These are phyloP conservation scores for Tagetes patula DNA, from an alignment of 129 eudicot species.

Conservation along the genomic window DNA sequence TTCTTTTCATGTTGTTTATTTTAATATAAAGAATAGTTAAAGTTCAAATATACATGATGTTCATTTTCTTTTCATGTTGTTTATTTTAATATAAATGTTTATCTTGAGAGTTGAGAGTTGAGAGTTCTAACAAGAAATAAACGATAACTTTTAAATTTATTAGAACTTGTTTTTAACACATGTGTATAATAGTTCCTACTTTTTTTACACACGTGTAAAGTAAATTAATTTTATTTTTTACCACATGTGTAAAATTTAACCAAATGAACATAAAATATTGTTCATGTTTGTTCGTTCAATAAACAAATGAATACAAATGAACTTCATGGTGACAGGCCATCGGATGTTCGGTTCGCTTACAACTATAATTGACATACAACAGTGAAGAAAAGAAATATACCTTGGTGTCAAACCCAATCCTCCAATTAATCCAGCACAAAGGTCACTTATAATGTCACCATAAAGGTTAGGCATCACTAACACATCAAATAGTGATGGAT, in stretches of 20 bases:
- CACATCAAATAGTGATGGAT: constrained; percentile 88
- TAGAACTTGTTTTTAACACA: too few species aligned
- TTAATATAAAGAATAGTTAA: not conserved
- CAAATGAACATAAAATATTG: not conserved
- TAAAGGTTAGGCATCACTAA: constrained; percentile 91
- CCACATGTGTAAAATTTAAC: too few species aligned
- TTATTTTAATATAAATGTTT: too few species aligned
- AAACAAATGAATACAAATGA: too few species aligned
- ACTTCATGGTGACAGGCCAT: too few species aligned
- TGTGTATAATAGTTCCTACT: too few species aligned
- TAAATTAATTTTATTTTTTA: too few species aligned
- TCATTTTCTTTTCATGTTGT: not conserved
- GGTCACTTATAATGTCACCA: constrained; percentile 90
- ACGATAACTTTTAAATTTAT: too few species aligned
- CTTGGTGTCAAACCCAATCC: constrained; percentile 90
- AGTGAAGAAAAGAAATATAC: constrained; percentile 36
- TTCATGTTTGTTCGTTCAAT: not conserved
- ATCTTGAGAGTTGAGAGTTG: too few species aligned
- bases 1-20: not conserved
- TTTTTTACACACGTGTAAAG: too few species aligned
- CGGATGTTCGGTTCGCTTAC: not conserved
- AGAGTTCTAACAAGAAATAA: too few species aligned
- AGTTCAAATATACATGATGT: not conserved
- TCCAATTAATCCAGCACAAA: constrained; percentile 93
- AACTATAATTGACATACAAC: not conserved